phyloP scores from a whole-genome alignment of 805 yeast genomes.

The Saccharomyces eubayanus region DNA sequence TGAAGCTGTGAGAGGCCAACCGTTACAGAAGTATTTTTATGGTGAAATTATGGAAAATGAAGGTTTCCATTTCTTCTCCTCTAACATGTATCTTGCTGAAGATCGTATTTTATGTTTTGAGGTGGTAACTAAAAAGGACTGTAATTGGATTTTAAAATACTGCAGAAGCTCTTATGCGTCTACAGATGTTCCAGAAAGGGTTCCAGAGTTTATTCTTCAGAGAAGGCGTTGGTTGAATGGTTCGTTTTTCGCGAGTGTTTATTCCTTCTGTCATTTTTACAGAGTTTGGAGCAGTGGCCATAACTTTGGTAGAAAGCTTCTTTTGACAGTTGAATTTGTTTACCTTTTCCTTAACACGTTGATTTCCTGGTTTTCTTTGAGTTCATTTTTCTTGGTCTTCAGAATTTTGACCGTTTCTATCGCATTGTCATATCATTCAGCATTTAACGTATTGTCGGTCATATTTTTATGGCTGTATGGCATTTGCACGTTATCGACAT shows the following conservation, averaged over 20 bases:
- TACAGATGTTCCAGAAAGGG: constrained; percentile 88
- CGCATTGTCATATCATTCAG: constrained; percentile 45
- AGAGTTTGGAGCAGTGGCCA: constrained; percentile 77
- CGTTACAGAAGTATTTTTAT: constrained; percentile 81
- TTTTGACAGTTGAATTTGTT: constrained; percentile 67
- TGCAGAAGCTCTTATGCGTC: constrained; percentile 85
- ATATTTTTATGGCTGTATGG: constrained; percentile 80
- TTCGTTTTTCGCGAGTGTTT: constrained; percentile 88
- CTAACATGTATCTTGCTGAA: constrained; percentile 96
- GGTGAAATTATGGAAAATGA: constrained; percentile 73
- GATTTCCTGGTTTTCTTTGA: constrained; percentile 88
- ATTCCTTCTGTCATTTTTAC: constrained; percentile 70
- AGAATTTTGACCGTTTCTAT: constrained; percentile 75
- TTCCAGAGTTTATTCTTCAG: constrained; percentile 82
- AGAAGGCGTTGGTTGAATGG: constrained; percentile 97
- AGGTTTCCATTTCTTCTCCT: constrained; percentile 75
- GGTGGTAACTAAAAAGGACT: constrained; percentile 71
- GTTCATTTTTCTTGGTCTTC: constrained; percentile 84
- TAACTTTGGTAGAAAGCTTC: constrained; percentile 53
- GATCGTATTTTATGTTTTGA: constrained; percentile 94
- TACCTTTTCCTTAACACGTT: constrained; percentile 68
- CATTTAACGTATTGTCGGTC: constrained; percentile 71
- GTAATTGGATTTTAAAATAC: constrained; percentile 72
- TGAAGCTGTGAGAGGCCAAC: constrained; percentile 73
- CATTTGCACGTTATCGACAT: constrained; percentile 72